Conservation (phyloP, 192 early-diverging fungal genomes). For the Spizellomyces punctatus region DNA sequence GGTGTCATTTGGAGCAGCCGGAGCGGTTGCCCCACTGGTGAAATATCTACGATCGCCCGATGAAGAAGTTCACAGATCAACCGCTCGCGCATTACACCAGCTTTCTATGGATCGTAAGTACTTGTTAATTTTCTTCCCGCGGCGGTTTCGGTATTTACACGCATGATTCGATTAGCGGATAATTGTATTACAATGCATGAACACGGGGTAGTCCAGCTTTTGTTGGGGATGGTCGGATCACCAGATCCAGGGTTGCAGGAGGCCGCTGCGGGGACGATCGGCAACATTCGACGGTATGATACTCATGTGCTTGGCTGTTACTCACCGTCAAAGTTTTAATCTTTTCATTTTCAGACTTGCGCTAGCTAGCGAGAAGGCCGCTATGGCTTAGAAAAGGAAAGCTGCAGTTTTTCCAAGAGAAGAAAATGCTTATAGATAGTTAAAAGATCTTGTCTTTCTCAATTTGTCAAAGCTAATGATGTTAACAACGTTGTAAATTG, state of each 20-base stretch:
- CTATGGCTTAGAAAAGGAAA: constrained; percentile 10
- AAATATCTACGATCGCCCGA: constrained; percentile 66
- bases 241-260: constrained; percentile 60
- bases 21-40: constrained; percentile 64
- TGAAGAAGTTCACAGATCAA: constrained; percentile 62
- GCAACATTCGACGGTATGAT: constrained; percentile 55
- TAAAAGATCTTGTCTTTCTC: too few relatives aligned
- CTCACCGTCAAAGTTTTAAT: neutral
- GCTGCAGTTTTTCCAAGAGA: neutral
- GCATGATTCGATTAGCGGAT: constrained; percentile 41
- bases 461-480: too few relatives aligned
- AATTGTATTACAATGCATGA: constrained; percentile 75
- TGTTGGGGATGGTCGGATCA: constrained; percentile 67
- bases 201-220: constrained; percentile 65
- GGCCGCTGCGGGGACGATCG: constrained; percentile 68
- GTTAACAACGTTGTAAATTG: too few relatives aligned
- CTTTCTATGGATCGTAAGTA: constrained; percentile 68
- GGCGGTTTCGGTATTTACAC: neutral
- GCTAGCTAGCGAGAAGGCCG: constrained; percentile 62
- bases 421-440: neutral
- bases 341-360: constrained; percentile 44
- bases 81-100: constrained; percentile 66
- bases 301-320: neutral
- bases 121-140: neutral
- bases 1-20: constrained; percentile 62